Percentiles rank a stretch among this genome's conserved stretches.
Conservation (phyloP, 2,329 filamentous ascomycete genomes). For the Monosporascus sp. region DNA sequence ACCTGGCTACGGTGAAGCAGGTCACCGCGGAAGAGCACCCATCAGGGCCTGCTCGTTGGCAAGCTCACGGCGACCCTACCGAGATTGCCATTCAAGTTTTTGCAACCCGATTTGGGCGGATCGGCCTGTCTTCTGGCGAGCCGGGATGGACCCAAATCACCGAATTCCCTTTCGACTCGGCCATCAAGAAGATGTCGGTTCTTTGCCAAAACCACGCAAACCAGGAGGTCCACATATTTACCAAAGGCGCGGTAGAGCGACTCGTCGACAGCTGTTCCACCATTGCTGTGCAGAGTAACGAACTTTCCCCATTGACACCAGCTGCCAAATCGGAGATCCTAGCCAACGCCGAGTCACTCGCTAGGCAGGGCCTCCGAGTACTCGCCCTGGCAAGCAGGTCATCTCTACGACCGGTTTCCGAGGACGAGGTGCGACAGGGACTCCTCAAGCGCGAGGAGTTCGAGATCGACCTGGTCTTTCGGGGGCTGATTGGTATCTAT, state of each 20-base stretch:
- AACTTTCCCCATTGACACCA: conserved; percentile 26
- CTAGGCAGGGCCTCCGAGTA: conserved; percentile 60
- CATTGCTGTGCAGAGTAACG: conserved; percentile 34
- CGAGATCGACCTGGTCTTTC: conserved; percentile 55
- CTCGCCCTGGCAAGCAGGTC: conserved; percentile 57
- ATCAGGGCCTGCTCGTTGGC: conserved; percentile 41
- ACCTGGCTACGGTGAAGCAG: too few relatives aligned
- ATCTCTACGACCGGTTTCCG: conserved; percentile 28
- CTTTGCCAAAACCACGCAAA: conserved; percentile 44
- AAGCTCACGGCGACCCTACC: conserved; percentile 61
- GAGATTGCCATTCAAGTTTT: conserved; percentile 72
- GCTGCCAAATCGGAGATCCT: conserved; percentile 42
- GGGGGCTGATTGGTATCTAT: conserved; percentile 68
- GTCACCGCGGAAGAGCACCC: too few relatives aligned
- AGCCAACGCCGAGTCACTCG: conserved; percentile 50
- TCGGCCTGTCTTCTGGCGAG: conserved; percentile 34
- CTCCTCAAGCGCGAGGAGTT: conserved; percentile 38
- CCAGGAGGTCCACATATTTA: conserved; percentile 41
- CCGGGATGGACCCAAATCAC: conserved; percentile 44
- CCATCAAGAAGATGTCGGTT: conserved; percentile 70
- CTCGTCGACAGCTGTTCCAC: conserved; percentile 37
- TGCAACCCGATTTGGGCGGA: conserved; percentile 61
- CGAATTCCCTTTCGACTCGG: conserved; percentile 69
- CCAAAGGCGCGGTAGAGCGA: conserved; percentile 53
- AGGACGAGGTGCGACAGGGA: conserved; percentile 24